phyloP scores from a whole-genome alignment of 2,329 filamentous ascomycete species.

The Xylaria arbuscula region DNA sequence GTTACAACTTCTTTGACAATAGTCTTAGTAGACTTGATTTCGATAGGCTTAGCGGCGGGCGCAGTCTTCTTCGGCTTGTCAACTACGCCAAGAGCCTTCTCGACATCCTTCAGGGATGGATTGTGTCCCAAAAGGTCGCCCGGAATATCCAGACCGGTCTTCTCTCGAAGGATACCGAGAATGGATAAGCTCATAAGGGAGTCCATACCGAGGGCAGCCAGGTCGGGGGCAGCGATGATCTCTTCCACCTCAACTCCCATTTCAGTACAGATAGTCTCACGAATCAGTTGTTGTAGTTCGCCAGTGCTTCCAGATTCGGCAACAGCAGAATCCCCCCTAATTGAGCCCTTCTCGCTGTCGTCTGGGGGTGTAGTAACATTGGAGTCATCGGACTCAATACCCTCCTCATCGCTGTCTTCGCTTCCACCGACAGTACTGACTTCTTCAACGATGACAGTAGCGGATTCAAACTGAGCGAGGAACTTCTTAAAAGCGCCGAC shows the following conservation, averaged over 20 bases:
- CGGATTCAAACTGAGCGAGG: constrained; percentile 52
- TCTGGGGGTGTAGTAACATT: constrained; percentile 65
- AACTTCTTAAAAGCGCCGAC: constrained; percentile 64
- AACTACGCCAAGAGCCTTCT: constrained; percentile 69
- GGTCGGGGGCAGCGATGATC: constrained; percentile 63
- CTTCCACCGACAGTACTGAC: constrained; percentile 51
- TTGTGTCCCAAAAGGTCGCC: constrained; percentile 71
- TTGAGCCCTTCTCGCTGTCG: constrained; percentile 62
- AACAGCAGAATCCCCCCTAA: constrained; percentile 55
- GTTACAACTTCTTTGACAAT: constrained; percentile 51
- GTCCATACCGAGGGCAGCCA: constrained; percentile 69
- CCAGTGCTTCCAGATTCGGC: constrained; percentile 55
- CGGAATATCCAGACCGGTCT: constrained; percentile 65
- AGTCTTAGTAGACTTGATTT: constrained; percentile 44
- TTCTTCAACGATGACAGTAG: constrained; percentile 49
- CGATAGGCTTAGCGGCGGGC: constrained; percentile 45
- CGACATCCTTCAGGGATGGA: constrained; percentile 72
- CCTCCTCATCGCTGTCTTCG: constrained; percentile 60
- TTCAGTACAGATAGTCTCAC: constrained; percentile 75
- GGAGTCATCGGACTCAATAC: constrained; percentile 61
- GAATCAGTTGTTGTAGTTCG: constrained; percentile 64
- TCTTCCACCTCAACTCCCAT: constrained; percentile 78
- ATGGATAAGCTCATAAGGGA: constrained; percentile 69
- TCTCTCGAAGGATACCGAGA: constrained; percentile 64
- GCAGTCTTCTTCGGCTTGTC: constrained; percentile 53